Evolutionary conservation across 2,329 filamentous ascomycete genomes (phyloP), one percentile per base, ranked within the genome.

Genomic region (Sarocladium oryzae): DNA sequence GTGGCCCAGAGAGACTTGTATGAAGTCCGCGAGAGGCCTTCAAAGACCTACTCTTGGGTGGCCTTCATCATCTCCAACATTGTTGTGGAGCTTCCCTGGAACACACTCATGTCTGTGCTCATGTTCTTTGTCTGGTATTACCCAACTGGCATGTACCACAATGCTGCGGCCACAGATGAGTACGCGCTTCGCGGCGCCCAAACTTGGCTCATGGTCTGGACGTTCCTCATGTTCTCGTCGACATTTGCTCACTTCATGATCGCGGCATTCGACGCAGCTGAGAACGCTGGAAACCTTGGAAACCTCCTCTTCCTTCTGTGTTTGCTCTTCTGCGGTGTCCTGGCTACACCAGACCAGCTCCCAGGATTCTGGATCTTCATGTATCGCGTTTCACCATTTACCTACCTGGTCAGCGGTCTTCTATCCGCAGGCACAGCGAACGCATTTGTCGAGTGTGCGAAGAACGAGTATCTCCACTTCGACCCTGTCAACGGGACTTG

Each of bases 111-210:
- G 76, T 80, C 82, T 3, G 76, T 84, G n/a, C 69, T 95, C 56
- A 85, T 91, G 72, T 95, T 76, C 73, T 76, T 89, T 61, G 84
- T 77, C 65, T 92, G 87, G 81, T 96, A 95, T 73, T 96, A 91
- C 64, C 88, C 89, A 1, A 80, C 95, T 51, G 88, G 88, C 2
- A 77, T 93, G 8, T 82, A 89, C 66, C 68, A 71, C 53, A 91
- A 92, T 61, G 86, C 87, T 2, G 69, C 74, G 15, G 73, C 73
- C 1, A 81, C 81, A 3, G 77, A 77, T 54, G 72, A 82, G 55
- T 78, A 85, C 1, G 63, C 77, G 4, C 81, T 89, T 60, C 86
- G 89, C 26, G 87, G 88, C 8, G 85, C 74, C 1, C 73, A 84
- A 11, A 79, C 86, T 68, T 82, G 85, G 64, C 69, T 87, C 3